These are phyloP conservation scores for Yamadazyma ubonensis DNA, from an alignment of 805 yeast species.

Conservation along the genomic window DNA sequence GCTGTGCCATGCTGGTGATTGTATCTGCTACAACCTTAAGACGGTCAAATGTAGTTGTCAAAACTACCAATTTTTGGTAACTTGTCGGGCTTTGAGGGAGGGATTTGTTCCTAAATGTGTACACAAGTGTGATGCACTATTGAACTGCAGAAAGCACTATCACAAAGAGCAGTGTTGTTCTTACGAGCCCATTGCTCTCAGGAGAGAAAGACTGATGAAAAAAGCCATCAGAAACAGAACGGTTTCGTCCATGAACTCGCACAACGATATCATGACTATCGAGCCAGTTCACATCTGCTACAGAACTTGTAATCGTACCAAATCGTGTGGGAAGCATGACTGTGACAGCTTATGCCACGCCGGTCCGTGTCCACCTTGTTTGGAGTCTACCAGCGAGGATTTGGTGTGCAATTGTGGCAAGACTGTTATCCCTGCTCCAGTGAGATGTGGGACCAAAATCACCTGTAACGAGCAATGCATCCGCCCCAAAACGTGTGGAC, in stretches of 20 bases:
- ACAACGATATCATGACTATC: slow-evolving; percentile 51
- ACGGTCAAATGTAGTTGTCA: slow-evolving; percentile 64
- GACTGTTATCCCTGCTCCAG: slow-evolving; percentile 77
- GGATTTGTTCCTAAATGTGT: slow-evolving; percentile 61
- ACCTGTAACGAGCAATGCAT: slow-evolving; percentile 66
- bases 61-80: slow-evolving; percentile 52
- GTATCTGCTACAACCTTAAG: slow-evolving; percentile 59
- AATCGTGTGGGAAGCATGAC: slow-evolving; percentile 61
- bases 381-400: slow-evolving; percentile 79
- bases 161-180: slow-evolving; percentile 71
- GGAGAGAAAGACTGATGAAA: slow-evolving; percentile 52
- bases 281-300: slow-evolving; percentile 78
- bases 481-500: slow-evolving; percentile 65
- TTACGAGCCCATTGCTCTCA: slow-evolving; percentile 59
- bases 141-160: slow-evolving; percentile 79
- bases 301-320: slow-evolving; percentile 56
- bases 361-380: slow-evolving; percentile 78
- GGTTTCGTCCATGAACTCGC: slow-evolving; percentile 26
- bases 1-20: slow-evolving; percentile 75
- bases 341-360: slow-evolving; percentile 74
- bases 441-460: slow-evolving; percentile 73
- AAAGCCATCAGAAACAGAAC: slow-evolving; percentile 49
- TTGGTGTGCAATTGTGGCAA: slow-evolving; percentile 77
- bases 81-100: slow-evolving; percentile 57
- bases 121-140: slow-evolving; percentile 68